Conservation (phyloP, 2,329 filamentous ascomycete genomes). For the Blastomyces parvus region DNA sequence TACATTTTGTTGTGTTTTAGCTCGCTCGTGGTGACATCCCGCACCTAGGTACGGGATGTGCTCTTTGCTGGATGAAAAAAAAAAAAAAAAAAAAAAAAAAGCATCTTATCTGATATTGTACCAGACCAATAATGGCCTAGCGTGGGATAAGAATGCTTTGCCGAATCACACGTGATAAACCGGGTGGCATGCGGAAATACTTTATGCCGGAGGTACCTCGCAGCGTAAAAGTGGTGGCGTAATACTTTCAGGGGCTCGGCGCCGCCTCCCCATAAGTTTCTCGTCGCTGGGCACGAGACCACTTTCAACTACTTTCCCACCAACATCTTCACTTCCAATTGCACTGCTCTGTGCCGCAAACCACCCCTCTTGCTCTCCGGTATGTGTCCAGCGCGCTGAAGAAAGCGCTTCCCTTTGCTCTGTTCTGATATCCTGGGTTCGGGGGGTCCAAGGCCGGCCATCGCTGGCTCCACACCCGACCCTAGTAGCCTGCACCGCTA, state of each 20-base stretch:
- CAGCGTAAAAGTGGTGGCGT: not conserved
- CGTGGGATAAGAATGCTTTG: not conserved
- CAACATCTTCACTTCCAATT: constrained; percentile 4
- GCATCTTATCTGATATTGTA: not conserved
- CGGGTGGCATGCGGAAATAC: not conserved
- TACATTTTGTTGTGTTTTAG: not conserved
- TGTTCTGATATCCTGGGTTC: not conserved
- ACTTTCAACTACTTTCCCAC: constrained; percentile 23
- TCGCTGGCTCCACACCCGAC: not conserved
- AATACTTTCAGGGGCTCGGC: not conserved
- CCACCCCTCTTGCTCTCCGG: not conserved
- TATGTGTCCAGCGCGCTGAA: not conserved
- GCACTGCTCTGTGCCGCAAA: no score
- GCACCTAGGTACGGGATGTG: no score
- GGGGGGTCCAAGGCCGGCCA: not conserved
- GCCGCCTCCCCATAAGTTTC: not conserved
- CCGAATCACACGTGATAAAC: not conserved
- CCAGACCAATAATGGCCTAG: not conserved
- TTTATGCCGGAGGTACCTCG: not conserved
- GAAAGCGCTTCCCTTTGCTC: no score
- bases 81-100: no score
- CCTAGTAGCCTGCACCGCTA: not conserved
- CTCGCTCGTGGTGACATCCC: not conserved
- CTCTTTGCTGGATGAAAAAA: no score
- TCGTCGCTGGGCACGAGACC: constrained; percentile 27